A percentile compares a stretch with the other conserved stretches of the same genome.
These are phyloP conservation scores for Cerioporus squamosus DNA, from an alignment of 1,284 basidiomycete species.

Conservation along the genomic window DNA sequence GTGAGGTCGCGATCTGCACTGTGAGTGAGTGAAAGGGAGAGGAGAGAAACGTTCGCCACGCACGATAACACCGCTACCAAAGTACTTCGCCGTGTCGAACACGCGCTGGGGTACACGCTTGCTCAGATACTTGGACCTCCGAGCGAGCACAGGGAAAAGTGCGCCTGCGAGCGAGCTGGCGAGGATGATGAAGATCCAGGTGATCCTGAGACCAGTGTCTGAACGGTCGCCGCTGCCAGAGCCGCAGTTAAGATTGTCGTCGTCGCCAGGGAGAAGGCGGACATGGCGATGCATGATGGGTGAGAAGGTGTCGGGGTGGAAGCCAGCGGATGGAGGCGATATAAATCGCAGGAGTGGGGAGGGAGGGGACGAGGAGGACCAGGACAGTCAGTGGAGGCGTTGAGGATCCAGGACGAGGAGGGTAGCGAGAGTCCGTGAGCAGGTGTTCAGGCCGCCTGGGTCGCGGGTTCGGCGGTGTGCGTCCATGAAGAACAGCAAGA, in stretches of 20 bases:
- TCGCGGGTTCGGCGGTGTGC: conserved; percentile 15
- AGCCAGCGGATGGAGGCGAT: neutral
- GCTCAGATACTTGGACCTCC: conserved; percentile 56
- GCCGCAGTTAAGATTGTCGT: conserved; percentile 17
- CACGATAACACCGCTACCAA: conserved; percentile 92
- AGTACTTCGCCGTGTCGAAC: conserved; percentile 93
- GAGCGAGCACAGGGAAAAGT: conserved; percentile 83
- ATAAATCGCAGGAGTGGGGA: conserved; percentile 5
- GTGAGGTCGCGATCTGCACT: conserved; percentile 84
- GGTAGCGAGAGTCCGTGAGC: conserved; percentile 67
- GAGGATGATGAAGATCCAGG: conserved; percentile 88
- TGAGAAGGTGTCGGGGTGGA: neutral
- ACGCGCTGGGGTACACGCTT: conserved; percentile 58
- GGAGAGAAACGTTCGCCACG: conserved; percentile 35
- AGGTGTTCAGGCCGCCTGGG: conserved; percentile 78
- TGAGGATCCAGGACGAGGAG: conserved; percentile 68
- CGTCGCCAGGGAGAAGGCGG: conserved; percentile 12
- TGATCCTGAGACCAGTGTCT: conserved; percentile 66
- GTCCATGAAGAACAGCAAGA: conserved; percentile 12
- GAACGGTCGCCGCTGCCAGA: conserved; percentile 22
- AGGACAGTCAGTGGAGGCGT: no score
- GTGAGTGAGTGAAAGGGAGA: neutral
- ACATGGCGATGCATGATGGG: conserved; percentile 11
- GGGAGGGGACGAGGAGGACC: no score
- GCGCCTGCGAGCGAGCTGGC: conserved; percentile 72